Evolutionary conservation across 495 filamentous ascomycete species (phyloP), one percentile per base, ranked within the genome.

Genomic region (Neurospora sp.): DNA sequence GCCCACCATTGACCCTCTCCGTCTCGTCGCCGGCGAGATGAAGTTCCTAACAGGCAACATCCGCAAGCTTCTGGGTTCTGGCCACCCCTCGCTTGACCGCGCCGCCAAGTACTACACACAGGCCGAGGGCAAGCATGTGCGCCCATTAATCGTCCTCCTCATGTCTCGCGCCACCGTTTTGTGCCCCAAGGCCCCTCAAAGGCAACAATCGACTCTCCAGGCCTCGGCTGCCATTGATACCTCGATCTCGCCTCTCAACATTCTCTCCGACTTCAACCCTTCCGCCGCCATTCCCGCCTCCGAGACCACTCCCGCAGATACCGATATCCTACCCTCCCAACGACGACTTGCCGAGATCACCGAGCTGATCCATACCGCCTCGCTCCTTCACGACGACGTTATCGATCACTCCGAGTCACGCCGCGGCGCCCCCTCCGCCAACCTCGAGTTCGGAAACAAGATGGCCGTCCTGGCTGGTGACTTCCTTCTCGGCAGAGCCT

Each of bases 31-130:
- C 69, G 97, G 96, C 83, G 94, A 98, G 83, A 91, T 98, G 88
- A 97, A 96, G 82, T 96, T 94, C 77, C 82, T 97, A 79, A 96
- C 89, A 20, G 92, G 92, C 70, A 96, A 97, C 78, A 96, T 97
- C 78, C 86, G 92, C 69, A 90, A 94, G 78, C 85, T 98, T 38
- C 84, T 98, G 27, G 94, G 94, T 6, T 97, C 94, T 0, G 94
- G 94, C 1, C 94, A 98, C 80, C 96, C 95, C 6, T 92, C 93
- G 22, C 86, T 99, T 48, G 96, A 99, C 78, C 95, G 91, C 69
- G 94, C 96, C 18, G 93, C 96, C 39, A 99, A 98, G 80, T 98
- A 99, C 85, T 99, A 99, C 79, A 97, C 96, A n/a, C 90, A 92
- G 76, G 91, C 91, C 70, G 94, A 98, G 82, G 96, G 96, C 70